Conservation (phyloP, 2,329 filamentous ascomycete species). For the Emmonsia crescens region DNA sequence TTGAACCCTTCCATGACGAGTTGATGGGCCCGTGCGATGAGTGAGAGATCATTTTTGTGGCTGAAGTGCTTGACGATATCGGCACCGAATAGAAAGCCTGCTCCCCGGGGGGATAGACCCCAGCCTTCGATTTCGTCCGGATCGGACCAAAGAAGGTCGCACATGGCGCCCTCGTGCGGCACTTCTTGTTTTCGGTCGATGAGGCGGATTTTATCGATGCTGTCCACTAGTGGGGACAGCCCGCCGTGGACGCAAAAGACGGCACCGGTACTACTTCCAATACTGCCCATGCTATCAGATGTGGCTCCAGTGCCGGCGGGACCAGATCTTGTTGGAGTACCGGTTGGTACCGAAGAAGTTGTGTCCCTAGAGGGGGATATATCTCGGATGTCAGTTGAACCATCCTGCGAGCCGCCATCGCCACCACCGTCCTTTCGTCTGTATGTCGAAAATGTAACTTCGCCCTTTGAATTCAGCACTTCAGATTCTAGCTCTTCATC, state of each 20-base stretch:
- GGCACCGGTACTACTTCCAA: slow-evolving; percentile 51
- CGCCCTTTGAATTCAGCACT: slow-evolving; percentile 73
- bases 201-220: slow-evolving; percentile 87
- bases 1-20: slow-evolving; percentile 99
- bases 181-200: slow-evolving; percentile 97
- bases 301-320: slow-evolving; percentile 72
- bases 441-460: slow-evolving; percentile 54
- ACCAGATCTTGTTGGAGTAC: slow-evolving; percentile 48
- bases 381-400: slow-evolving; percentile 26
- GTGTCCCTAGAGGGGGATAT: slow-evolving; percentile 33
- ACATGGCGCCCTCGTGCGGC: slow-evolving; percentile 97
- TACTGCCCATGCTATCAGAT: slow-evolving; percentile 49
- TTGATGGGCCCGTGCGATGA: slow-evolving; percentile 91
- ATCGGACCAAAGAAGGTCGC: slow-evolving; percentile 94
- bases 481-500: slow-evolving; percentile 82
- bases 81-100: slow-evolving; percentile 88
- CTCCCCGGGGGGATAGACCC: slow-evolving; percentile 86
- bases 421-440: slow-evolving; percentile 24
- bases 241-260: slow-evolving; percentile 95
- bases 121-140: slow-evolving; percentile 97
- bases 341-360: slow-evolving; percentile 30
- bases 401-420: slow-evolving; percentile 23
- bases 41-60: slow-evolving; percentile 78
- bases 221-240: slow-evolving; percentile 80
- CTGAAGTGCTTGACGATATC: slow-evolving; percentile 97